These are phyloP conservation scores for Tremella yokohamensis DNA, from an alignment of 768 basidiomycete species.

Conservation along the genomic window DNA sequence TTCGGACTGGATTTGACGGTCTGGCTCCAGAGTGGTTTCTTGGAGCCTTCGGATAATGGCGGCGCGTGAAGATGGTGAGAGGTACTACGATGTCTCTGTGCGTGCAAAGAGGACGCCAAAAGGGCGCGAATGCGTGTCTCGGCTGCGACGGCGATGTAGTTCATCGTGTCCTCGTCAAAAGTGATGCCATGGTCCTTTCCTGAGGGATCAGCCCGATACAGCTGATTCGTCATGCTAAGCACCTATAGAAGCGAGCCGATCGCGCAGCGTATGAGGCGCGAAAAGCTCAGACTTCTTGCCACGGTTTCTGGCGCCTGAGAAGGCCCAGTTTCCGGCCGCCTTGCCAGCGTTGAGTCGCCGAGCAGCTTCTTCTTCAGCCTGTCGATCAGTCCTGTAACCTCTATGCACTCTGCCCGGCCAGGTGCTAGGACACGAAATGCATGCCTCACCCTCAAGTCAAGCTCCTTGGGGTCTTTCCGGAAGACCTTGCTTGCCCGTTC, in stretches of 20 bases:
- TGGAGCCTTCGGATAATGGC: constrained; percentile 11
- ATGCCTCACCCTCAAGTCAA: constrained; percentile 14
- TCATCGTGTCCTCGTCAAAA: constrained; percentile 28
- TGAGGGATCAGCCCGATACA: constrained; percentile 3
- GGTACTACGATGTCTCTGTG: constrained; percentile 33
- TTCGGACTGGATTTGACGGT: constrained; percentile 20
- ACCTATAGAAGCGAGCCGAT: constrained; percentile 11
- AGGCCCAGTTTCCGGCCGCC: constrained; percentile 5
- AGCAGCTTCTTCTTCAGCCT: constrained; percentile 43
- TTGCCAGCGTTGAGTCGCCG: constrained; percentile 33
- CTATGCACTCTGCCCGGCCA: background rate
- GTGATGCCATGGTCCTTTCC: constrained; percentile 26
- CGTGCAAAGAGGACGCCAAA: constrained; percentile 22
- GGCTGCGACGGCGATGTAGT: constrained; percentile 34
- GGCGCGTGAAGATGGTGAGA: constrained; percentile 26
- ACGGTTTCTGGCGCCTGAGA: constrained; percentile 18
- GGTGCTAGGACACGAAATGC: too few species aligned
- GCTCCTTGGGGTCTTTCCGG: constrained; percentile 5
- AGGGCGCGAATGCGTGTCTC: constrained; percentile 33
- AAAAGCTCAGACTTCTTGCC: constrained; percentile 33
- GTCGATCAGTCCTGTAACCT: background rate
- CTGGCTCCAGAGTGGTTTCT: constrained; percentile 29
- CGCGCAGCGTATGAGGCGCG: constrained; percentile 7
- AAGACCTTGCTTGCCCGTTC: constrained; percentile 9
- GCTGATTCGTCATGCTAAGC: background rate